Base-by-base conservation (phyloP, 139 green algal species). In the Picochlorum sp. region DNA sequence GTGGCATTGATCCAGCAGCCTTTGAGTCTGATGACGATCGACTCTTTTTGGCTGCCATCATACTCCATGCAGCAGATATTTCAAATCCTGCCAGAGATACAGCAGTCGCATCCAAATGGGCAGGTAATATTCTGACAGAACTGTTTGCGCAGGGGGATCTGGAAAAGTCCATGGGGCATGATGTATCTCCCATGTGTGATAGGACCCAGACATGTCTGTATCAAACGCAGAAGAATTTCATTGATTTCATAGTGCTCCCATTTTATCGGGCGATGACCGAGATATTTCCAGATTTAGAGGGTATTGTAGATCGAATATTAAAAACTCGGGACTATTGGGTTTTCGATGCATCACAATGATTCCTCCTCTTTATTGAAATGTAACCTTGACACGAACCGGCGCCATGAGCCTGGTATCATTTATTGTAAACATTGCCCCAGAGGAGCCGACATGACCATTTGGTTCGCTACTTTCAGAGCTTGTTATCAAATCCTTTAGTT, bases 331-430 rank as follows among this genome's bases (percentile, higher is more conserved):
- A 54, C 8, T 54, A 14, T 54, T 54, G 47, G 47, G 6, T 9
- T 4, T 30, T 30, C 28, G 34, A 41, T 41, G 34, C 8, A 41
- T 41, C 34, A 7, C 34, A 11, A 41, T 41, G 34, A 41, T 41
- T 9, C 28, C 28, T 30, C 28, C 4, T 30, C 8, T 41, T 41
- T 41, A 41, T 41, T 41, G 34, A 41, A 41, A 59, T 26, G 14
- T 56, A 23, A 66, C n/a, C 41, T 30, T 72, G 16, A 96, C 74
- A 4, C 86, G 64, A 62, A 97, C 59, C 1, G 90, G 76, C 1
- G 73, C 71, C 15, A 74, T 54, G 26, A 98, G 76, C 63, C 84
- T 87, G 64, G 92, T 95, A 80, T 98, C 92, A 64, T 98, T 98
- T 3, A 98, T 78, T 2, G 84, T 88, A 3, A 98, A 64, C 4